A percentile compares a stretch with the other conserved stretches of the same genome.
Evolutionary conservation across 441 rosid genomes (phyloP).

Genomic region (Adansonia rubrostipa): DNA sequence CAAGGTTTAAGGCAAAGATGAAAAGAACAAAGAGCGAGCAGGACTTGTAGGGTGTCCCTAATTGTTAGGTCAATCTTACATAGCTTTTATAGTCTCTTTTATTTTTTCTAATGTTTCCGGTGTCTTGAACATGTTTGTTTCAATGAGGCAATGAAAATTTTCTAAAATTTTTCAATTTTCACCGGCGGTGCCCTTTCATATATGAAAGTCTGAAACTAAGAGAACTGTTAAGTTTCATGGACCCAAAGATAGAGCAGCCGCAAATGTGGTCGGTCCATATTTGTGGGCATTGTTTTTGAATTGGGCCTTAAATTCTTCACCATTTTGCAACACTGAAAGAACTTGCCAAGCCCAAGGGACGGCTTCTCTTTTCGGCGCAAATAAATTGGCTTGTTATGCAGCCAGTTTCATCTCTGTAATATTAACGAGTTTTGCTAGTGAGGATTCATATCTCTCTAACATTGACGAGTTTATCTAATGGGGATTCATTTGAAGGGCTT

Average conservation of each 20-base stretch:
- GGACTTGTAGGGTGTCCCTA: conserved; percentile 43
- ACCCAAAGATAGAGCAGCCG: background rate
- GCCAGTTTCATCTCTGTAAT: background rate
- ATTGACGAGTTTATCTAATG: too few relatives aligned
- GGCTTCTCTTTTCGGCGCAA: background rate
- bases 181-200: background rate
- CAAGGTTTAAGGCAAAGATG: conserved; percentile 97
- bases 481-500: too few relatives aligned
- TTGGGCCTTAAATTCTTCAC: background rate
- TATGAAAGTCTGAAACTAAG: too few relatives aligned
- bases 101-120: conserved; percentile 33
- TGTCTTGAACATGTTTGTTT: conserved; percentile 30
- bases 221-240: background rate
- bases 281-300: background rate
- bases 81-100: conserved; percentile 38
- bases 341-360: background rate
- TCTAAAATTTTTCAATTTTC: conserved; percentile 19
- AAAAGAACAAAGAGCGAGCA: conserved; percentile 81
- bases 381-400: background rate
- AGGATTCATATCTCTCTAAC: background rate
- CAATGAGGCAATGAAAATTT: conserved; percentile 37
- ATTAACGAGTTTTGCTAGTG: background rate
- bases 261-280: background rate
- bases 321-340: background rate
- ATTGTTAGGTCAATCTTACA: conserved; percentile 21